Base-by-base conservation (phyloP, 1,284 basidiomycete genomes). In the Tylopilus sp. region DNA sequence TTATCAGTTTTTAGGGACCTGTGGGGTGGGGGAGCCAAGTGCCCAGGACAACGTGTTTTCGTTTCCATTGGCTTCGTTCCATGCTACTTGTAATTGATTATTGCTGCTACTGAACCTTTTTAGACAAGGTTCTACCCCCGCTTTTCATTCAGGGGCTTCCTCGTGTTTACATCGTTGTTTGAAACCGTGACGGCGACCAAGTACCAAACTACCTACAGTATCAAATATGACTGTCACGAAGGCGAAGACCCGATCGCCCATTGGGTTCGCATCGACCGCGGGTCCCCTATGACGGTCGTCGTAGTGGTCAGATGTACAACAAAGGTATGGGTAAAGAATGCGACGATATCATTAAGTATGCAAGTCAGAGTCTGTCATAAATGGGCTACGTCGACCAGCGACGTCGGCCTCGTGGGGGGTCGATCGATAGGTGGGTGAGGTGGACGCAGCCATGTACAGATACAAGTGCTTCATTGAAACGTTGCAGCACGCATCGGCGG, bases 401-500 rank as follows among this genome's bases (percentile, higher is more conserved):
- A 65, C 38, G 38, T 30, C 5, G 21, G 44, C 46, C 43, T 35
- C 37, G 46, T 44, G 42, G 49, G 31, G 42, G 49, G 31, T 29
- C 48, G 49, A 34, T 46, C 44, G 37, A 44, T 31, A 21, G 23
- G 19, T 18, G 25, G 40, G 21, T 29, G 11, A 18, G 11, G 12
- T 30, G 19, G 19, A 21, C 18, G 34, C 10, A 16, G 15, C 4
- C 28, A 13, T 9, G 10, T 25, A 44, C 37, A 21, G 21, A 23
- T 23, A 6, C 21, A 6, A 6, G 12, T 21, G 11, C 19, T 43
- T 62, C 50, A 66, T 54, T 55, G 64, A 54, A 65, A 66, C 6
- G 63, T 65, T 34, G 66, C 64, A 11, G 63, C 66, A 3, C 63
- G 63, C 25, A 63, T 4, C 6, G 65, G 65, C 35, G 61, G 52